These are phyloP conservation scores for Venturia aucupariae DNA, from an alignment of 2,329 filamentous ascomycete genomes.

Conservation along the genomic window DNA sequence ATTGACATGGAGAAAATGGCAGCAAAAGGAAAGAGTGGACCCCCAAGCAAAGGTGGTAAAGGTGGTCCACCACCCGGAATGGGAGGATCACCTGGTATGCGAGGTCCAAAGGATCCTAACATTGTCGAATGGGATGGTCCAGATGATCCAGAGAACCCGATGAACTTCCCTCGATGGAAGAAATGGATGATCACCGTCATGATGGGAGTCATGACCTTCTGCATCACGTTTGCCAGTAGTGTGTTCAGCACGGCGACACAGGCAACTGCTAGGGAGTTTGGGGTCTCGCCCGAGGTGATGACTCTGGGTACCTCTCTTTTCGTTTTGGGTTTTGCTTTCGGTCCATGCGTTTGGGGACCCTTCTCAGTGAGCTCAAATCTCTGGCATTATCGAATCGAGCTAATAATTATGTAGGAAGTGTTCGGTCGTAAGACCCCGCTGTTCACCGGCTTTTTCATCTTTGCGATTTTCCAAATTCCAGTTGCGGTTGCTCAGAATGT, in stretches of 20 bases:
- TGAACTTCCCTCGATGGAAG: conserved; percentile 46
- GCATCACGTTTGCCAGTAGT: conserved; percentile 39
- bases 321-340: conserved; percentile 47
- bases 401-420: conserved; percentile 2
- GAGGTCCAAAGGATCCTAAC: conserved; percentile 32
- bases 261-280: conserved; percentile 33
- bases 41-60: background rate
- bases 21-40: background rate
- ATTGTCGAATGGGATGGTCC: conserved; percentile 52
- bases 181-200: conserved; percentile 36
- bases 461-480: conserved; percentile 47
- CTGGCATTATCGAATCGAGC: background rate
- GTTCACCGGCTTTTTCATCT: conserved; percentile 39
- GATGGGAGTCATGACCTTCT: conserved; percentile 36
- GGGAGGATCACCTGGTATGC: background rate
- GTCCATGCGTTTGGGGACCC: conserved; percentile 29
- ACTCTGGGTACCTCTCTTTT: conserved; percentile 41
- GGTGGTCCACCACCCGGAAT: background rate
- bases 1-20: background rate
- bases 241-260: conserved; percentile 36
- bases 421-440: conserved; percentile 22
- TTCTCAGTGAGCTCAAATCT: background rate
- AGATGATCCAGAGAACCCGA: conserved; percentile 48
- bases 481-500: conserved; percentile 46
- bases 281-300: conserved; percentile 38